These are phyloP conservation scores for Flaveria robusta DNA, from an alignment of 129 eudicot species.

Conservation along the genomic window DNA sequence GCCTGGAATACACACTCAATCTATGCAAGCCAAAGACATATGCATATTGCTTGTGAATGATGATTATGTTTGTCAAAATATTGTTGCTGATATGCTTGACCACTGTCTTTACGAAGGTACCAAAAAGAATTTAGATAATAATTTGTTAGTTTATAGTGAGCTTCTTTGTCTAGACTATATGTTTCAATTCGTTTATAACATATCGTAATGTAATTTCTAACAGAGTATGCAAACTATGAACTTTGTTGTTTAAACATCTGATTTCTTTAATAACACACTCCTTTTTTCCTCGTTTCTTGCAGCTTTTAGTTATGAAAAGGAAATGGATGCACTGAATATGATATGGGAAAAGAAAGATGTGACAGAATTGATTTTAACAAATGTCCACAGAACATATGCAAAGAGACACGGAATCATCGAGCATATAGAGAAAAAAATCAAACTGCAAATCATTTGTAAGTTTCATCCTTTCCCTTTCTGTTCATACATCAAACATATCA, in stretches of 20 bases:
- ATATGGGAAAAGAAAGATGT: slow-evolving; percentile 33
- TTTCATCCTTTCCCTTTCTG: slow-evolving; percentile 12
- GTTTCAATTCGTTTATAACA: background rate
- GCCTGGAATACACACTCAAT: slow-evolving; percentile 27
- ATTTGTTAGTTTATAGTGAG: slow-evolving; percentile 1
- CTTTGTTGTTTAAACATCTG: background rate
- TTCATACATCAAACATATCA: slow-evolving; percentile 4
- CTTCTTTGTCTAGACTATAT: slow-evolving; percentile 11
- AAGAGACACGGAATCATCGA: slow-evolving; percentile 34
- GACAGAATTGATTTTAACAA: slow-evolving; percentile 33
- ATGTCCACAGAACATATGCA: slow-evolving; percentile 39
- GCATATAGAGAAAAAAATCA: slow-evolving; percentile 31
- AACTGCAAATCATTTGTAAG: slow-evolving; percentile 39
- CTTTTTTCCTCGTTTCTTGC: background rate
- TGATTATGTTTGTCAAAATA: slow-evolving; percentile 38
- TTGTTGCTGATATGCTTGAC: slow-evolving; percentile 41
- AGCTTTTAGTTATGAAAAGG: slow-evolving; percentile 36
- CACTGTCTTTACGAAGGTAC: slow-evolving; percentile 44
- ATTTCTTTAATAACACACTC: background rate
- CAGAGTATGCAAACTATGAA: slow-evolving; percentile 8
- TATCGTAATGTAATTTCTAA: background rate
- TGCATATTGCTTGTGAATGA: slow-evolving; percentile 49
- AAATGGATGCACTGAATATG: slow-evolving; percentile 38
- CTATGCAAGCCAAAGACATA: slow-evolving; percentile 30
- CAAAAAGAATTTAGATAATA: background rate